phyloP scores from a whole-genome alignment of 1,284 basidiomycete genomes.

The Moniliophthora roreri region DNA sequence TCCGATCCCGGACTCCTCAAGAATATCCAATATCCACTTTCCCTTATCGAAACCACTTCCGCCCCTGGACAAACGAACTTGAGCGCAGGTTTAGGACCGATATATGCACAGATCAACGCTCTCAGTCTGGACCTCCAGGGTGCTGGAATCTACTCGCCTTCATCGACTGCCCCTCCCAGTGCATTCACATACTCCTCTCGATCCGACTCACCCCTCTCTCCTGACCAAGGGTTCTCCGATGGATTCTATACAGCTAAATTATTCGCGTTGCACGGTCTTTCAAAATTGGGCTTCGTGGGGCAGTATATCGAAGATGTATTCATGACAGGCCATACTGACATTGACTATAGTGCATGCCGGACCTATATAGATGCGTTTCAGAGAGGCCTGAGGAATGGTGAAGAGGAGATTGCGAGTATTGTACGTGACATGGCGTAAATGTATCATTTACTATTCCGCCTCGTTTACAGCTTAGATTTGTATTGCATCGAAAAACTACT shows the following conservation, averaged over 20 bases:
- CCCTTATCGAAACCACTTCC: too few relatives aligned
- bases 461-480: too few relatives aligned
- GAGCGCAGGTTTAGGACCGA: background rate
- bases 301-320: conserved; percentile 62
- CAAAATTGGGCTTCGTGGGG: conserved; percentile 62
- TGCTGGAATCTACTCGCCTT: too few relatives aligned
- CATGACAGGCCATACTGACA: conserved; percentile 32
- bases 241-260: conserved; percentile 62
- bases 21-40: conserved; percentile 10
- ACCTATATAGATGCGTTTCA: conserved; percentile 39
- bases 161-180: background rate
- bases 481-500: too few relatives aligned
- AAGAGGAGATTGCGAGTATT: conserved; percentile 17
- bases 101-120: background rate
- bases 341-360: conserved; percentile 41
- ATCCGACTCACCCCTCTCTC: conserved; percentile 27
- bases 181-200: conserved; percentile 23
- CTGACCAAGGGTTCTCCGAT: conserved; percentile 54
- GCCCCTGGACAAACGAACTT: background rate
- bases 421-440: too few relatives aligned
- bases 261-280: conserved; percentile 56
- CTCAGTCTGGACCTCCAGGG: background rate
- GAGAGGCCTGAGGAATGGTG: conserved; percentile 44
- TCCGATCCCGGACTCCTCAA: conserved; percentile 15
- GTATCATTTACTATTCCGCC: too few relatives aligned